Evolutionary conservation across 1,139 yeast genomes (phyloP).

Genomic region (Yamadazyma songkhlaensis): DNA sequence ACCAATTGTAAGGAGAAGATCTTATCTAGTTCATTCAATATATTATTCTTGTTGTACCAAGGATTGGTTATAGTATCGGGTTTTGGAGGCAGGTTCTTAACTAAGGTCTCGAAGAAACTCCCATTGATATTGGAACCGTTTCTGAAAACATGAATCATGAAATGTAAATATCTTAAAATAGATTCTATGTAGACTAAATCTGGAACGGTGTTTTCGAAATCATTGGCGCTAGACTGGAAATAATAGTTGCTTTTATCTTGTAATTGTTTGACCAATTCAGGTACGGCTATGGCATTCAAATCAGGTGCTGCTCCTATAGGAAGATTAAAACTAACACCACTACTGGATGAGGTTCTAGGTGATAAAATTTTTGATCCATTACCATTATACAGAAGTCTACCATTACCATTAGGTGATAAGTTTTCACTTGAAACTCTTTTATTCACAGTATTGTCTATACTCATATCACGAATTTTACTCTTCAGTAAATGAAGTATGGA

Average conservation of each 20-base stretch:
- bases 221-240: constrained; percentile 59
- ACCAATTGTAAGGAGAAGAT: constrained; percentile 36
- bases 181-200: constrained; percentile 77
- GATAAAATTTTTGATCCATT: constrained; percentile 15
- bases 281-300: constrained; percentile 25
- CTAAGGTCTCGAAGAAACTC: constrained; percentile 35
- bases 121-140: constrained; percentile 48
- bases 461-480: constrained; percentile 19
- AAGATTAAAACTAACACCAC: constrained; percentile 18
- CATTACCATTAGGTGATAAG: constrained; percentile 2
- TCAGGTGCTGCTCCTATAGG: constrained; percentile 20
- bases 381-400: background rate
- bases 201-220: constrained; percentile 76
- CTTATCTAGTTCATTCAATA: constrained; percentile 50
- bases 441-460: constrained; percentile 15
- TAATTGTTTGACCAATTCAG: constrained; percentile 50
- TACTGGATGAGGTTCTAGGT: constrained; percentile 33
- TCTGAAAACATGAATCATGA: constrained; percentile 54
- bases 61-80: constrained; percentile 12
- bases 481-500: constrained; percentile 27
- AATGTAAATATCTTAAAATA: constrained; percentile 58
- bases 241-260: constrained; percentile 48
- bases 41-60: constrained; percentile 35
- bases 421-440: constrained; percentile 21
- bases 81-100: constrained; percentile 14